Percentiles rank a stretch among this genome's conserved stretches.
These are phyloP conservation scores for Salinomyces thailandicus DNA, from an alignment of 2,329 filamentous ascomycete species.

Conservation along the genomic window DNA sequence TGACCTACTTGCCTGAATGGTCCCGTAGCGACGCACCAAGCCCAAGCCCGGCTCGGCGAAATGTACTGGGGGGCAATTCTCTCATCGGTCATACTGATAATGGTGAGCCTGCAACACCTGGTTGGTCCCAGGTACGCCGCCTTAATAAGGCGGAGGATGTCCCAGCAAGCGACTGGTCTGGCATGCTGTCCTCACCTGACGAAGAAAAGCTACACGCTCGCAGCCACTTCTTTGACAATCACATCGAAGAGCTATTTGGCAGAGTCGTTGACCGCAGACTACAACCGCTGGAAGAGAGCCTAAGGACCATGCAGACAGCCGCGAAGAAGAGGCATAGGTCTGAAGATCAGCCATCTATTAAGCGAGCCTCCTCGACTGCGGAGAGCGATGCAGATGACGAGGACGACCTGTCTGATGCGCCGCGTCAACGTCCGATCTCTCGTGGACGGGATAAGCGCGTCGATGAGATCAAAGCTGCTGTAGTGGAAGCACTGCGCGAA, in stretches of 20 bases:
- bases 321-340: constrained; percentile 53
- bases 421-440: constrained; percentile 58
- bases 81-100: constrained; percentile 28
- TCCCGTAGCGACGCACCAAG: constrained; percentile 60
- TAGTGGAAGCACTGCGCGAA: constrained; percentile 52
- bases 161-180: constrained; percentile 84
- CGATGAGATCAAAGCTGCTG: constrained; percentile 59
- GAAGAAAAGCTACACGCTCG: constrained; percentile 73
- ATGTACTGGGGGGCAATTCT: constrained; percentile 18
- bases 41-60: constrained; percentile 46
- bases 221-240: constrained; percentile 80
- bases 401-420: constrained; percentile 53
- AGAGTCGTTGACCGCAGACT: constrained; percentile 65
- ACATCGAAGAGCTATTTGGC: constrained; percentile 78
- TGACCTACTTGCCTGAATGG: constrained; percentile 24
- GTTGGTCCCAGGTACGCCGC: constrained; percentile 41
- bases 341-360: constrained; percentile 33
- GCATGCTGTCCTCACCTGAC: constrained; percentile 69
- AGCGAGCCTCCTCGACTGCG: constrained; percentile 37
- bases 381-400: constrained; percentile 94
- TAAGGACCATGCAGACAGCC: constrained; percentile 57
- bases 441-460: constrained; percentile 67
- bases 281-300: constrained; percentile 67
- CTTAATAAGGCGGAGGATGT: constrained; percentile 54
- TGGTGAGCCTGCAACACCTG: constrained; percentile 34